Evolutionary conservation across 2,329 filamentous ascomycete genomes (phyloP), one percentile per base, ranked within the genome.

Genomic region (Phyllosticta citribraziliensis): DNA sequence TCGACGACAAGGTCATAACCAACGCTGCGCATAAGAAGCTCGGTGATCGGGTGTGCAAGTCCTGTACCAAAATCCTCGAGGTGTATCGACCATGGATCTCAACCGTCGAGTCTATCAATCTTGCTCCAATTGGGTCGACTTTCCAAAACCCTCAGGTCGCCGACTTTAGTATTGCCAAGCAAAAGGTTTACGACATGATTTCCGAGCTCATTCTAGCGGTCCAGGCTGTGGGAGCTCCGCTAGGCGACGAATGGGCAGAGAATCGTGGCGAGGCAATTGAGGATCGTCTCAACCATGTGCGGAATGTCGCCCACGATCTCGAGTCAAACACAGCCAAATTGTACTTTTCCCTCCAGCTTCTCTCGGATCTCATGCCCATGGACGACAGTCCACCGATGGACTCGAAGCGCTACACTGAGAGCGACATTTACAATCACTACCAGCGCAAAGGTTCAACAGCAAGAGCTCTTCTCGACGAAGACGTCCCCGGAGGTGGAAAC

Each of bases 201-300:
- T 92, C 91, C 9, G 94, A 97, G 71, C 82, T 99, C 27, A 77
- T 97, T 3, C 77, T 96, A 56, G 86, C 88, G 62, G 97, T 92
- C 69, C 94, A 99, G 74, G 86, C 89, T 24, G 88, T 97, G n/a
- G 89, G 91, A 5, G 90, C 90, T 9, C 94, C 94, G 5, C 75
- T 99, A 52, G 89, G 88, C 9, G 94, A 99, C 71, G 94, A 99
- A 75, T 99, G 94, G 94, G 85, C 92, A 3, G 91, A 96, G 71
- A 80, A 92, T n/a, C 86, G 91, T 52, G 91, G 91, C 1, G 91
- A 96, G 71, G 89, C 92, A 8, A 79, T 99, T 30, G 93, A 97
- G 70, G 90, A 90, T 66, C 86, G 94, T 22, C 75, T 97, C 25
- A 88, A 88, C 65, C 87, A 89, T 64, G 91, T 97, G 62, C 84